Evolutionary conservation across 192 early-diverging fungal genomes (phyloP).

Genomic region (Thamnidium elegans): DNA sequence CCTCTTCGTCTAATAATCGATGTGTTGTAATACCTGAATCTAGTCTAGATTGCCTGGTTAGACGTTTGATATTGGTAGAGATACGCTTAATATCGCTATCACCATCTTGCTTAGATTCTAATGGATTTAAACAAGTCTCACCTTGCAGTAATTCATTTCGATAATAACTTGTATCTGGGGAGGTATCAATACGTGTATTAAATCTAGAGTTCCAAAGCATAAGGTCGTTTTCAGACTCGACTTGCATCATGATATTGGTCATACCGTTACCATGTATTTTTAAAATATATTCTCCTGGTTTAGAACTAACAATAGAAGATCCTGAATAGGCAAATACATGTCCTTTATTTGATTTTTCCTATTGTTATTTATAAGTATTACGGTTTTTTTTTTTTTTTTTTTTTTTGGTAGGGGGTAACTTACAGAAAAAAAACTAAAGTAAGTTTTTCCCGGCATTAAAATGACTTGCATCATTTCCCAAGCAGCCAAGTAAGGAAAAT

Average conservation of each 20-base stretch:
- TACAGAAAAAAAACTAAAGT: conserved; percentile 45
- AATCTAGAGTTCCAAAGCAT: conserved; percentile 3
- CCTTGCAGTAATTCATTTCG: too few species aligned
- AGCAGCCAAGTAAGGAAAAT: conserved; percentile 41
- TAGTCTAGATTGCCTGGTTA: not conserved
- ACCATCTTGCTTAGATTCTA: not conserved
- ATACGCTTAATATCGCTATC: not conserved
- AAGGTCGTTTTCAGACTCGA: conserved; percentile 13
- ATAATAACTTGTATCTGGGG: not conserved
- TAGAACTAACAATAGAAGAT: not conserved
- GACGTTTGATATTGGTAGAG: not conserved
- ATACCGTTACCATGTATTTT: not conserved
- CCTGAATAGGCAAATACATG: conserved; percentile 11
- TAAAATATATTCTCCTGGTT: conserved; percentile 1
- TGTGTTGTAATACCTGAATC: conserved; percentile 4
- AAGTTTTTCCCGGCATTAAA: conserved; percentile 36
- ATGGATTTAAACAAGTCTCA: too few species aligned
- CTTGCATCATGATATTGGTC: conserved; percentile 2
- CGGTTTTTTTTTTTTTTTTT: not conserved
- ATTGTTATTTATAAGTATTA: not conserved
- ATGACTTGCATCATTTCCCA: conserved; percentile 51
- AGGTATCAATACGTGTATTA: not conserved
- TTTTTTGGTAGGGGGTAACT: not conserved
- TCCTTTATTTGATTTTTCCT: conserved; percentile 11
- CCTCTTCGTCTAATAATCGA: not conserved